Base-by-base conservation (phyloP, 345 rosid genomes). In the Linum tenue region DNA sequence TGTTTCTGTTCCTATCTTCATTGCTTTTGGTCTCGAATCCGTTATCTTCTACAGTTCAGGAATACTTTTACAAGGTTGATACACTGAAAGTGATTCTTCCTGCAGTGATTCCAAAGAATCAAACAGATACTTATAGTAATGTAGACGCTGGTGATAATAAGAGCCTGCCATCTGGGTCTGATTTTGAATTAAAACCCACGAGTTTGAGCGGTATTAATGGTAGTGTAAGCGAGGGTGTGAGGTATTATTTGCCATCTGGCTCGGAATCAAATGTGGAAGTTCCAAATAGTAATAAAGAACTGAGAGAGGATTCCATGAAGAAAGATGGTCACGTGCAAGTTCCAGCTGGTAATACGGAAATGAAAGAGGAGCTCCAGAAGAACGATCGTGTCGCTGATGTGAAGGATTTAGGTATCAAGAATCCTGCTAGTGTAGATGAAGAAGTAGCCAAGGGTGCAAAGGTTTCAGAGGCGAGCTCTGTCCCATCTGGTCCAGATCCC, bases 1-100 rank as follows among this genome's bases (percentile, higher is more conserved):
- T 80, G 66, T 81, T 89, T 76, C 69, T 89, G 77, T 39, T 87
- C 64, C 67, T 87, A 56, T 95, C 84, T 67, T 89, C 95, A n/a
- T 73, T 75, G 80, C 75, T 91, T 76, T 73, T 84, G 35, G 77
- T 86, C 65, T 82, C 87, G 1, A 69, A 73, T 66, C 97, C 95
- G 0, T 70, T 83, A 22, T 71, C 85, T 75, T 79, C 90, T 9
- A 78, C 86, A 3, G 72, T 86, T 37, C 78, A 72, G 55, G 81
- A 80, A 6, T 80, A 85, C 50, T 85, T 90, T 69, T 86, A 83
- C n/a, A 82, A 86, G 38, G 63, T 79, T 63, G 87, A 84, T 66
- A 71, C 70, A 67, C 64, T 70, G 37, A 70, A 69, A 41, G 74
- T 69, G 48, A 55, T 77, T 35, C 81, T 67, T 14, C 64, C 77